A percentile compares a stretch with the other conserved stretches of the same genome.
Evolutionary conservation across 2,329 filamentous ascomycete genomes (phyloP).

Genomic region (Fusarium praegraminearum): DNA sequence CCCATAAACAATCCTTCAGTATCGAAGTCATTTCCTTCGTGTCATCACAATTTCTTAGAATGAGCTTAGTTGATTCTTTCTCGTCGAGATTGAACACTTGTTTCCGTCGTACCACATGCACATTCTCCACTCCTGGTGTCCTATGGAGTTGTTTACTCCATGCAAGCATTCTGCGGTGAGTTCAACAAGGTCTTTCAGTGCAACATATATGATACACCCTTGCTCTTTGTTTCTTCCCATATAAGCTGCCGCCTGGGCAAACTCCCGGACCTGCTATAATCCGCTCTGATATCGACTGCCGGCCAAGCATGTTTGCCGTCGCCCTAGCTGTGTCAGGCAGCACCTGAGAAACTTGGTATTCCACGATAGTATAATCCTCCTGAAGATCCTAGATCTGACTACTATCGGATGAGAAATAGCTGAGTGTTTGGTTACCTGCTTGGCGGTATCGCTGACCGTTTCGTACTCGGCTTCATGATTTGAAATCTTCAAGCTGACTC

Average conservation of each 20-base stretch:
- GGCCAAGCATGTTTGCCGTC: not conserved
- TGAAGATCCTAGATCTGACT: not conserved
- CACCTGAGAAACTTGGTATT: not conserved
- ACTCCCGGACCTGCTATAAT: not conserved
- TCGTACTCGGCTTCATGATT: not conserved
- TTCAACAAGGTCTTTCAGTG: not conserved
- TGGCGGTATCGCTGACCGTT: not conserved
- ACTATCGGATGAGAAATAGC: not conserved
- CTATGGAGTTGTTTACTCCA: rapidly evolving
- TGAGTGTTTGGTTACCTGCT: not conserved
- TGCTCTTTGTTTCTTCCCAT: not conserved
- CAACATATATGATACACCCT: not conserved
- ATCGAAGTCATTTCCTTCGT: not conserved
- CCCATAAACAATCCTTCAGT: not conserved
- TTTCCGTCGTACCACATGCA: rapidly evolving
- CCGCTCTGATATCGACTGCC: not conserved
- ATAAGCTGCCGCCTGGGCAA: not conserved
- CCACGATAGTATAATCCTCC: not conserved
- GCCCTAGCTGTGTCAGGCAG: not conserved
- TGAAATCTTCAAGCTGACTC: not conserved
- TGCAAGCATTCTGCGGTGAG: not conserved
- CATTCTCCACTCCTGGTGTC: rapidly evolving
- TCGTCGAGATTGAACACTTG: not conserved
- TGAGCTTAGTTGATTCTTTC: not conserved
- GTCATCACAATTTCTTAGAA: no score